Conservation (phyloP, 495 filamentous ascomycete species). For the Letharia columbiana region DNA sequence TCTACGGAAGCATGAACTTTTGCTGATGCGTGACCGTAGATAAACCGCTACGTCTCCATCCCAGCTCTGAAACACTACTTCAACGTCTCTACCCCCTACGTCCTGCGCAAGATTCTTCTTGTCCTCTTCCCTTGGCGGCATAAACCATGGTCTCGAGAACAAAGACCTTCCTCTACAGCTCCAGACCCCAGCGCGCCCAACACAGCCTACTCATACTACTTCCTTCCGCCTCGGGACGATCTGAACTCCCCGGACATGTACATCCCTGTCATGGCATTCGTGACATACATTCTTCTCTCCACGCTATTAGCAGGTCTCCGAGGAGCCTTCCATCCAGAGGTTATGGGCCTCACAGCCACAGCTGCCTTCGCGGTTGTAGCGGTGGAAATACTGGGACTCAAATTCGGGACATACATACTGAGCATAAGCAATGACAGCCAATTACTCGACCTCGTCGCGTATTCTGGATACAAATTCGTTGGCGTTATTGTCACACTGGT, state of each 20-base stretch:
- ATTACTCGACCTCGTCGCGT: conserved; percentile 85
- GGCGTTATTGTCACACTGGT: conserved; percentile 83
- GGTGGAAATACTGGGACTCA: conserved; percentile 80
- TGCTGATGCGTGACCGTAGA: conserved; percentile 38
- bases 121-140: conserved; percentile 97
- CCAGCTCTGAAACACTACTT: conserved; percentile 95
- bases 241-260: conserved; percentile 99
- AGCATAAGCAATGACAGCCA: conserved; percentile 83
- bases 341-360: conserved; percentile 80
- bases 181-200: conserved; percentile 46
- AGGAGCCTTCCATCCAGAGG: conserved; percentile 89
- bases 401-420: conserved; percentile 86
- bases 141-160: conserved; percentile 84
- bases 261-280: conserved; percentile 78
- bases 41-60: conserved; percentile 89
- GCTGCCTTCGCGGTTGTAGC: conserved; percentile 71
- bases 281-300: conserved; percentile 92
- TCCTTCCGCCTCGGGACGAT: conserved; percentile 90
- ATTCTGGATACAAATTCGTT: conserved; percentile 98
- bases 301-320: conserved; percentile 82
- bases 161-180: conserved; percentile 41
- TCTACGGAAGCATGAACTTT: not conserved
- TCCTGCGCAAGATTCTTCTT: conserved; percentile 73
- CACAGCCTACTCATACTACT: conserved; percentile 71
- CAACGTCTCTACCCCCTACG: conserved; percentile 89